Conservation (phyloP, 345 rosid genomes). For the Brassica carinata region DNA sequence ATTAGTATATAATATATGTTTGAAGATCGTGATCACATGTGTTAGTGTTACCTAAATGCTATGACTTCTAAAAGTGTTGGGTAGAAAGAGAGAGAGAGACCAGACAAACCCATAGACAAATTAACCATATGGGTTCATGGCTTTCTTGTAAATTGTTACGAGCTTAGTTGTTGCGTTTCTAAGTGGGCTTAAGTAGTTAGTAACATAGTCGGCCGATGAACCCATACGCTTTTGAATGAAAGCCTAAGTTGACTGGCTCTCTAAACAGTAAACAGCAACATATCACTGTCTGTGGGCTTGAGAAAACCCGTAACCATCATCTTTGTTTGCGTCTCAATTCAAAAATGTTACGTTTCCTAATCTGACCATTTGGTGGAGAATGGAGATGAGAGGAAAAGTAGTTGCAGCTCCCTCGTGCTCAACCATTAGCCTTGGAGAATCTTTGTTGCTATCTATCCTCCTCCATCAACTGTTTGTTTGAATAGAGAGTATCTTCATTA, state of each 20-base stretch:
- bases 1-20: background rate
- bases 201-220: background rate
- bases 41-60: background rate
- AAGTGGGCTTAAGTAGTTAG: background rate
- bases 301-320: background rate
- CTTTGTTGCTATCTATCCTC: conserved; percentile 24
- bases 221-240: background rate
- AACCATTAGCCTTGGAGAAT: background rate
- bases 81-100: no score
- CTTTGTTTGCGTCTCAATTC: background rate
- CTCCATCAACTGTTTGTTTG: conserved; percentile 24
- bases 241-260: background rate
- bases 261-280: background rate
- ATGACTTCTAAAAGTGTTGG: no score
- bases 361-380: conserved; percentile 35
- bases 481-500: background rate
- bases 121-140: background rate
- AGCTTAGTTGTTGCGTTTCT: background rate
- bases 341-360: background rate
- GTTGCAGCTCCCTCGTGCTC: conserved; percentile 26
- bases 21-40: background rate
- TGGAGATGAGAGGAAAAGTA: conserved; percentile 23
- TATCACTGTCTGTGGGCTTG: background rate
- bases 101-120: no score
- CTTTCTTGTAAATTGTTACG: background rate